Evolutionary conservation across 768 basidiomycete genomes (phyloP).

Genomic region (Leccinum rimulosum): DNA sequence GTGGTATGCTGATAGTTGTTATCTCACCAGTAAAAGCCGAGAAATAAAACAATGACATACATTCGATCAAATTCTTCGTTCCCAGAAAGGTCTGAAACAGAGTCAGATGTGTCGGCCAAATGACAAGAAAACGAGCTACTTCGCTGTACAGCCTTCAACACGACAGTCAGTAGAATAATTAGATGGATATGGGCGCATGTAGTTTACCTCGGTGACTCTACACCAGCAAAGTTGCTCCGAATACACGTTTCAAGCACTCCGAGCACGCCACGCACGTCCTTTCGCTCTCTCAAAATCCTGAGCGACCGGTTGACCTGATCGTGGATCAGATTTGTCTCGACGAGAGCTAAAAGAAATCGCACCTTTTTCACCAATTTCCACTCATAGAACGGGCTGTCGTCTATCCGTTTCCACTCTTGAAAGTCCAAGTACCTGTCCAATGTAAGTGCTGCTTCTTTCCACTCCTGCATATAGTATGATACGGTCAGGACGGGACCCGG

Average conservation of each 20-base stretch:
- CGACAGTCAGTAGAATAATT: conserved; percentile 5
- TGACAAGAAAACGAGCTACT: conserved; percentile 35
- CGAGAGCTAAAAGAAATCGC: neutral
- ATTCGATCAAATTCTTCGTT: conserved; percentile 87
- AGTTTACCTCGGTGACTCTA: conserved; percentile 75
- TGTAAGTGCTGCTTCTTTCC: conserved; percentile 77
- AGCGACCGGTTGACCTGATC: conserved; percentile 76
- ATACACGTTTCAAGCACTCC: conserved; percentile 91
- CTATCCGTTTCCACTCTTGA: conserved; percentile 84
- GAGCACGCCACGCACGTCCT: conserved; percentile 81
- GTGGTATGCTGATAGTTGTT: conserved; percentile 62
- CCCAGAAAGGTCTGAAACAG: conserved; percentile 77
- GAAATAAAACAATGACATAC: conserved; percentile 37
- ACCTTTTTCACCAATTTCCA: conserved; percentile 84
- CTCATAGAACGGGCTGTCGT: conserved; percentile 91
- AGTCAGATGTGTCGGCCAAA: conserved; percentile 9
- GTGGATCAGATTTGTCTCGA: neutral
- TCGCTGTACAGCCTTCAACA: conserved; percentile 81
- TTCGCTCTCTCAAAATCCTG: conserved; percentile 62
- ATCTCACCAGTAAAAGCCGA: conserved; percentile 2
- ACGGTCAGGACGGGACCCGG: neutral
- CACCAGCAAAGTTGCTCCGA: conserved; percentile 88
- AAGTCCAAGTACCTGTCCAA: conserved; percentile 85
- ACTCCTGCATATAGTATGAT: conserved; percentile 52
- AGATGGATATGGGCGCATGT: neutral